phyloP scores from a whole-genome alignment of 2,329 filamentous ascomycete species.

The Fusarium sterilihyphosum region DNA sequence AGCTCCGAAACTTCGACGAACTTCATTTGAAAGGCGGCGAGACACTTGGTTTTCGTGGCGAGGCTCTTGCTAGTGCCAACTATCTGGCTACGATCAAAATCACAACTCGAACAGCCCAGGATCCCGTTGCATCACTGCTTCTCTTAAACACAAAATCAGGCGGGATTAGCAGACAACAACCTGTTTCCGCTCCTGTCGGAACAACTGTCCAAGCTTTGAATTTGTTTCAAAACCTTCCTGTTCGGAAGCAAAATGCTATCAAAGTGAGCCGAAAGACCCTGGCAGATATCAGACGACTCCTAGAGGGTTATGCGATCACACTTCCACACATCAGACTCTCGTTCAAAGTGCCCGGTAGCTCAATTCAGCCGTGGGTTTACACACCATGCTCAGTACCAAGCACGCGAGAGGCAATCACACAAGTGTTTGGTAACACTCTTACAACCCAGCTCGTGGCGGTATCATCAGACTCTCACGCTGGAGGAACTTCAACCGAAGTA shows the following conservation, averaged over 20 bases:
- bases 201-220: constrained; percentile 71
- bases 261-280: constrained; percentile 68
- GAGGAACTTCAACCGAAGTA: neutral
- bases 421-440: constrained; percentile 68
- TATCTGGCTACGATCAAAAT: constrained; percentile 68
- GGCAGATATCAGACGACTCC: constrained; percentile 65
- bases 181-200: constrained; percentile 67
- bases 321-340: constrained; percentile 69
- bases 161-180: constrained; percentile 45
- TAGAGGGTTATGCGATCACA: constrained; percentile 74
- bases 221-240: constrained; percentile 70
- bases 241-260: constrained; percentile 67
- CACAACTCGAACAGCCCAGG: constrained; percentile 70
- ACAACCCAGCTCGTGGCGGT: constrained; percentile 63
- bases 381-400: constrained; percentile 61
- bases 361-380: constrained; percentile 67
- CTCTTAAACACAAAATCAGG: constrained; percentile 51
- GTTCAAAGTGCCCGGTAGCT: constrained; percentile 67
- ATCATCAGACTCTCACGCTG: constrained; percentile 41
- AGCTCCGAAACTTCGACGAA: constrained; percentile 72
- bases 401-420: constrained; percentile 67
- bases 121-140: constrained; percentile 66
- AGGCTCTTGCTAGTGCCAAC: constrained; percentile 75
- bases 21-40: constrained; percentile 64
- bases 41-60: constrained; percentile 79